phyloP scores from a whole-genome alignment of 2,329 filamentous ascomycete genomes.

The Shiraia sp. region DNA sequence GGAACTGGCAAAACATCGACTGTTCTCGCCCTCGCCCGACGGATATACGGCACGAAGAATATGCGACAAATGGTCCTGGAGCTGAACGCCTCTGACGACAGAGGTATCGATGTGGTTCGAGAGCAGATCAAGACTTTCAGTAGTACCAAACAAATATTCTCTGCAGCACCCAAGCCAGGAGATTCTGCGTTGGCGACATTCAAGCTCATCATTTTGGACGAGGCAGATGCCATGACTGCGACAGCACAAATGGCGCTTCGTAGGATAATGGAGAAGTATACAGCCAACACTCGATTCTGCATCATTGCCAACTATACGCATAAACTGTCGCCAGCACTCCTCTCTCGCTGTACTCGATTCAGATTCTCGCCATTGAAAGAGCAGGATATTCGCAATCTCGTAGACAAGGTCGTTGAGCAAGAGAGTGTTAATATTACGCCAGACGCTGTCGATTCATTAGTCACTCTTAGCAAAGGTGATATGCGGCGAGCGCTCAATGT shows the following conservation, averaged over 20 bases:
- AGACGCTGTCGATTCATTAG: constrained; percentile 80
- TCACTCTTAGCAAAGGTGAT: constrained; percentile 88
- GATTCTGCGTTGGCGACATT: constrained; percentile 68
- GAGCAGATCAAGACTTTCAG: constrained; percentile 99
- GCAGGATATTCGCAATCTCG: constrained; percentile 77
- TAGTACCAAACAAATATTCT: constrained; percentile 97
- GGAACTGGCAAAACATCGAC: constrained; percentile 98
- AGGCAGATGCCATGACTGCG: constrained; percentile 99
- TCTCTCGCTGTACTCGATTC: constrained; percentile 93
- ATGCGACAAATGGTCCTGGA: constrained; percentile 99
- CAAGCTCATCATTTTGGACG: constrained; percentile 96
- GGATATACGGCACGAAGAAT: constrained; percentile 90
- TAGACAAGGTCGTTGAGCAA: constrained; percentile 87
- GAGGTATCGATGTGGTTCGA: constrained; percentile 91
- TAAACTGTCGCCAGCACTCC: constrained; percentile 88
- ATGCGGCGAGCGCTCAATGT: constrained; percentile 96
- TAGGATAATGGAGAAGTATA: constrained; percentile 99
- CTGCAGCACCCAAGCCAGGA: constrained; percentile 56
- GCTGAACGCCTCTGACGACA: constrained; percentile 94
- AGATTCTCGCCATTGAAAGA: constrained; percentile 93
- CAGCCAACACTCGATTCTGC: constrained; percentile 94
- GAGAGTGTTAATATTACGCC: constrained; percentile 82
- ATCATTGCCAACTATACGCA: constrained; percentile 99
- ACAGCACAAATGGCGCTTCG: constrained; percentile 97
- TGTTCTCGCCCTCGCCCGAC: constrained; percentile 85